These are phyloP conservation scores for Gracilaria vermiculophylla DNA, from an alignment of 23 red algal genomes.

Conservation along the genomic window DNA sequence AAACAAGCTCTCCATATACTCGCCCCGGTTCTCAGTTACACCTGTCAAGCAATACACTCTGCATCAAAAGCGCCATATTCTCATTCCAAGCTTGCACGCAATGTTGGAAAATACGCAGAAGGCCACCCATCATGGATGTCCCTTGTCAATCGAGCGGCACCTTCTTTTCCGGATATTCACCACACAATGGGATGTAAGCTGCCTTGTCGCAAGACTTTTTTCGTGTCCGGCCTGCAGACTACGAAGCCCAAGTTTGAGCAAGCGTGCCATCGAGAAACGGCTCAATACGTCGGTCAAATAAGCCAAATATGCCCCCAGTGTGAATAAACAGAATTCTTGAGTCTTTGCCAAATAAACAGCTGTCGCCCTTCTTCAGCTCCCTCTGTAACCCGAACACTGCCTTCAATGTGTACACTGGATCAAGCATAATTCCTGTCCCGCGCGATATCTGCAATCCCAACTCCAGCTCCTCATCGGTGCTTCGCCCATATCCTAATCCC, in stretches of 20 bases:
- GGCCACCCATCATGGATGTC: no score
- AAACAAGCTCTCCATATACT: no score
- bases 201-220: no score
- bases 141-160: no score
- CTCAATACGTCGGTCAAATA: constrained; percentile 64
- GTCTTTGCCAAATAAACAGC: neutral
- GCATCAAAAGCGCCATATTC: no score
- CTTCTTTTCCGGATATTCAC: no score
- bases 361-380: neutral
- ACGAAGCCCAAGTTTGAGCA: constrained; percentile 23
- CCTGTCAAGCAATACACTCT: no score
- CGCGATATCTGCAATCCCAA: constrained; percentile 21
- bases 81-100: no score
- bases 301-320: constrained; percentile 72
- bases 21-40: no score
- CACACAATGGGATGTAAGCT: no score
- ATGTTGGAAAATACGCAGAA: no score
- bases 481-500: constrained; percentile 63
- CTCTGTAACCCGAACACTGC: constrained; percentile 47
- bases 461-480: constrained; percentile 52
- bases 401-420: constrained; percentile 80
- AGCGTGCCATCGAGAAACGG: constrained; percentile 41
- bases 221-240: no score
- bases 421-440: constrained; percentile 50
- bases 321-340: constrained; percentile 65